Evolutionary conservation across 768 basidiomycete genomes (phyloP).

Genomic region (Macrolepiota fuliginosa): DNA sequence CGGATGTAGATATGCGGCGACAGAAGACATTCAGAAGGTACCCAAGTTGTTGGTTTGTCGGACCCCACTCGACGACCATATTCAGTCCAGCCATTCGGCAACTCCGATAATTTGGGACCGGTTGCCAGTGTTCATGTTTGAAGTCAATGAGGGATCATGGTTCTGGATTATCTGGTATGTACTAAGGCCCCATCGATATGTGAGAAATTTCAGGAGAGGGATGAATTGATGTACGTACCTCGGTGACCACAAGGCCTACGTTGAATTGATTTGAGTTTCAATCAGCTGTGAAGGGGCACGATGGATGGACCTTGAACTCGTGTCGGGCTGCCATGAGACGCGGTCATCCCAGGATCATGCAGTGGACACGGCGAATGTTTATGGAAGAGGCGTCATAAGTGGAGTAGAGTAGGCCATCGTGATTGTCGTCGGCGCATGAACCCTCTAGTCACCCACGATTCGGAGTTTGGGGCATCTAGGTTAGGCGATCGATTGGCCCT

Average conservation of each 20-base stretch:
- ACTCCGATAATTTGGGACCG: background rate
- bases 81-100: background rate
- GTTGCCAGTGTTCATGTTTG: background rate
- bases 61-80: background rate
- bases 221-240: conserved; percentile 11
- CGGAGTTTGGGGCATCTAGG: background rate
- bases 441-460: background rate
- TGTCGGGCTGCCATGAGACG: conserved; percentile 1
- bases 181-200: conserved; percentile 2
- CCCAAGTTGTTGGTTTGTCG: background rate
- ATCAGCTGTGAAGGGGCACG: conserved; percentile 6
- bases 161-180: conserved; percentile 2
- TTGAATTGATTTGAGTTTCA: background rate
- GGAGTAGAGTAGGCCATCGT: background rate
- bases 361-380: background rate
- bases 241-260: conserved; percentile 2
- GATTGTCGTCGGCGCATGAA: background rate
- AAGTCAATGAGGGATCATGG: conserved; percentile 1
- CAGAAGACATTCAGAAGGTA: background rate
- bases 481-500: background rate
- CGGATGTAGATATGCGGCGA: conserved; percentile 4
- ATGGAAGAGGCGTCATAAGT: conserved; percentile 7
- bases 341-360: background rate
- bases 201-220: conserved; percentile 9
- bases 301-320: background rate